Conservation (phyloP, 2,329 filamentous ascomycete species). For the Fusarium robinianum region DNA sequence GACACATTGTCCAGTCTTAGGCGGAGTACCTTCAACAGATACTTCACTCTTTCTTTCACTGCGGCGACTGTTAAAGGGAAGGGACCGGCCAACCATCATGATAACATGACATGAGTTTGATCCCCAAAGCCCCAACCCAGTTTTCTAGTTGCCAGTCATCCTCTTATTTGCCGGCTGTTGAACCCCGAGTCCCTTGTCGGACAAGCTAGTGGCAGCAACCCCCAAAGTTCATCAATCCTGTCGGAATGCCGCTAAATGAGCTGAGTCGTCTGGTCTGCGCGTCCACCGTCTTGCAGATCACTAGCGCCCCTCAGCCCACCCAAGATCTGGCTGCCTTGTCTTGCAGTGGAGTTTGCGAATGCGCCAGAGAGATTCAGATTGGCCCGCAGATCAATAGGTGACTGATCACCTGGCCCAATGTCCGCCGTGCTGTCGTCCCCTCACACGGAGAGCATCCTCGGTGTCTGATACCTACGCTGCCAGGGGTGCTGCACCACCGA, state of each 20-base stretch:
- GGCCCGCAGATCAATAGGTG: slow-evolving; percentile 36
- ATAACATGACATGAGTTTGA: no score
- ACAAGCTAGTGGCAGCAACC: no score
- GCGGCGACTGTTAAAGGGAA: slow-evolving; percentile 19
- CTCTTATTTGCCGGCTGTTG: no score
- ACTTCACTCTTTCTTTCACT: slow-evolving; percentile 13
- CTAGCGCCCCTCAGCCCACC: slow-evolving; percentile 36
- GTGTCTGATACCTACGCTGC: no score
- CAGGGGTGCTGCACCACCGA: no score
- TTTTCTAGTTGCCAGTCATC: no score
- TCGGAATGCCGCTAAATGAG: slow-evolving; percentile 21
- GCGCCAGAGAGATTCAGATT: slow-evolving; percentile 35
- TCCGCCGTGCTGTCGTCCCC: slow-evolving; percentile 6
- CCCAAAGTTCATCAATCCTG: background rate
- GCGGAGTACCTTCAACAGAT: background rate
- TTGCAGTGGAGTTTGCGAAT: slow-evolving; percentile 29
- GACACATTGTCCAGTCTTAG: no score
- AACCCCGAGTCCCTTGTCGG: no score
- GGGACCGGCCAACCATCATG: slow-evolving; percentile 13
- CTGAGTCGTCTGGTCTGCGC: slow-evolving; percentile 33
- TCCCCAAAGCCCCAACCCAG: no score
- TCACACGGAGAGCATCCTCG: slow-evolving; percentile 13
- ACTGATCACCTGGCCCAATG: slow-evolving; percentile 30
- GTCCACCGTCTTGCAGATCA: slow-evolving; percentile 38
- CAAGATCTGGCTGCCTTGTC: slow-evolving; percentile 34